Evolutionary conservation across 352 stramenopile species (phyloP).

Genomic region (Phytophthora brassicae): DNA sequence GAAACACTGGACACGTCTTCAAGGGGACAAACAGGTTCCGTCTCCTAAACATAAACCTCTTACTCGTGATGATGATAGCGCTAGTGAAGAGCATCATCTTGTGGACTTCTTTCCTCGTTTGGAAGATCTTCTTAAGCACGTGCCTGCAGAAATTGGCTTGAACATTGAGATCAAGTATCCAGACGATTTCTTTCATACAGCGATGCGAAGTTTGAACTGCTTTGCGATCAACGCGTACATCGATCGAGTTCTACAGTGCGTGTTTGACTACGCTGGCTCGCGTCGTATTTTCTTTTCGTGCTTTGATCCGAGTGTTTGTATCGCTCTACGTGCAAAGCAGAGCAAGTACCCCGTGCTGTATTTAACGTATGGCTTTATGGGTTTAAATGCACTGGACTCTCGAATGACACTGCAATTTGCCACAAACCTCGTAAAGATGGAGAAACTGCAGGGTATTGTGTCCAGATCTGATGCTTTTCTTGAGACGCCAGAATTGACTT

Average conservation of each 20-base stretch:
- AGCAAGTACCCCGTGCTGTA: slow-evolving; percentile 76
- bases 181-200: slow-evolving; percentile 40
- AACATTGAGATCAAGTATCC: slow-evolving; percentile 89
- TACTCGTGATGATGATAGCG: slow-evolving; percentile 5
- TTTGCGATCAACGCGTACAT: slow-evolving; percentile 82
- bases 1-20: slow-evolving; percentile 67
- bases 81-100: slow-evolving; percentile 49
- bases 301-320: slow-evolving; percentile 73
- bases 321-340: slow-evolving; percentile 71
- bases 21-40: slow-evolving; percentile 26
- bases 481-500: slow-evolving; percentile 46
- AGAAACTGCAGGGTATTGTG: slow-evolving; percentile 69
- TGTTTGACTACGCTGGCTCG: slow-evolving; percentile 62
- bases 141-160: slow-evolving; percentile 68
- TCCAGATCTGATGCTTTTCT: slow-evolving; percentile 76
- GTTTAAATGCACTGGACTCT: slow-evolving; percentile 44
- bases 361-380: slow-evolving; percentile 65
- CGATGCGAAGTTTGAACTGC: slow-evolving; percentile 45
- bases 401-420: slow-evolving; percentile 70
- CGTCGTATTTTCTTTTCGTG: slow-evolving; percentile 83
- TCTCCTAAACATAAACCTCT: slow-evolving; percentile 12
- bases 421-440: slow-evolving; percentile 59
- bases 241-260: slow-evolving; percentile 65
- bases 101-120: slow-evolving; percentile 74
- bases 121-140: slow-evolving; percentile 65